Evolutionary conservation across 2,329 filamentous ascomycete species (phyloP), one percentile per base, ranked within the genome.

Genomic region (Dactylellina leptospora): DNA sequence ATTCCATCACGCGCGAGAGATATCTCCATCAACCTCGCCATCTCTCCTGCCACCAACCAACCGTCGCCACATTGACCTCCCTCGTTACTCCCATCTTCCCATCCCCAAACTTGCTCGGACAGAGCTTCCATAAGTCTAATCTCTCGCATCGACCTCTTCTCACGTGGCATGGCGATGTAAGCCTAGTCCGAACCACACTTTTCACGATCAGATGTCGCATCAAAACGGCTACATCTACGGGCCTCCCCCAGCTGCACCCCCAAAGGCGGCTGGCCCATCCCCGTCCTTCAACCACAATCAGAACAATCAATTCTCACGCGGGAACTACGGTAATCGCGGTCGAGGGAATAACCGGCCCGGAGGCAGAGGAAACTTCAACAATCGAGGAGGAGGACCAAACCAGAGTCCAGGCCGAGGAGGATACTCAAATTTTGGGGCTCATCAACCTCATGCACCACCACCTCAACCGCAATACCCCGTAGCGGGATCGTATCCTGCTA

Each of bases 171-270:
- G 66, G 66, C 51, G 51, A 63, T 36, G 58, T 71, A 42, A 58
- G 50, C 6, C 36, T 44, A 16, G n/a, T 45, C 44, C 36, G 36
- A 40, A 33, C 18, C 40, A 25, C 58, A 58, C 66, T 33, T 58
- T 56, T 70, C 54, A 33, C 50, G 36, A 44, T 36, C 28, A 51
- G 58, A 71, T 71, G 66, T 71, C 66, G 66, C 66, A 71, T 44
- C 66, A 60, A 25, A 71, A 71, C 66, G 58, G 58, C 58, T 71
- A 71, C 66, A 71, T 71, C 58, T 71, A 63, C 66, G 66, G 66
- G 59, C 66, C 66, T 58, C 66, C 66, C 18, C 66, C 66, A 58
- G 58, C 66, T 38, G 36, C 66, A 36, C 66, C 66, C 53, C 66
- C 66, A 40, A 71, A 71, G 23, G 66, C 66, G 25, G 51, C 58